Base-by-base conservation (phyloP, 257 asterid genomes). In the Scutellaria barbata region DNA sequence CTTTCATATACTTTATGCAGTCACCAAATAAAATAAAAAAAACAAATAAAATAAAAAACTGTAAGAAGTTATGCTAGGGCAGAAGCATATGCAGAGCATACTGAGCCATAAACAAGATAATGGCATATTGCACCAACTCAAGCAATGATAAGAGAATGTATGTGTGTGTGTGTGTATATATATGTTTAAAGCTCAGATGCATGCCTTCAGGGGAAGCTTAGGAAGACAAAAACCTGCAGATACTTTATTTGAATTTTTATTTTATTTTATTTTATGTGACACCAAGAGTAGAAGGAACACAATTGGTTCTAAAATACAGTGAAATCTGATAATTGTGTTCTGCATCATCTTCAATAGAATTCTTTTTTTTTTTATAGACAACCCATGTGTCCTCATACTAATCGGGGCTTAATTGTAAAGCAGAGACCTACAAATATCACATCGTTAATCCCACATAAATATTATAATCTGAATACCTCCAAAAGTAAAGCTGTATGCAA, bases 401-500 rank as follows among this genome's bases (percentile, higher is more conserved):
- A 41, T 20, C 65, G 14, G 14, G 59, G 65, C 52, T 40, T 37
- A 47, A 52, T 6, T 39, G 35, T 22, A 62, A 48, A 39, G n/a
- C 68, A 55, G 22, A 22, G 22, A 22, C 41, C 25, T n/a, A 45
- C 63, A 64, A n/a, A 12, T 7, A 59, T 25, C 11, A 25, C 33
- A 33, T 51, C 60, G 40, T 30, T 20, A 25, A 68, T 47, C 60
- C 8, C 51, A 43, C 68, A 55, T 30, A 63, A 68, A 63, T 54
- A 62, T 63, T n/a, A 50, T 5, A 5, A 41, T 58, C 33, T 5
- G 60, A 62, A 61, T 62, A 73, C 65, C 79, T 56, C 73, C 71
- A 69, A 73, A 75, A 45, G 48, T 30, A 64, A 69, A 54, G 46
- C 9, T 18, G 65, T 13, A 17, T 33, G 77, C 55, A 65, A 18